Evolutionary conservation across 1,284 basidiomycete species (phyloP), one percentile per base, ranked within the genome.

Genomic region (Trametes polyzona): DNA sequence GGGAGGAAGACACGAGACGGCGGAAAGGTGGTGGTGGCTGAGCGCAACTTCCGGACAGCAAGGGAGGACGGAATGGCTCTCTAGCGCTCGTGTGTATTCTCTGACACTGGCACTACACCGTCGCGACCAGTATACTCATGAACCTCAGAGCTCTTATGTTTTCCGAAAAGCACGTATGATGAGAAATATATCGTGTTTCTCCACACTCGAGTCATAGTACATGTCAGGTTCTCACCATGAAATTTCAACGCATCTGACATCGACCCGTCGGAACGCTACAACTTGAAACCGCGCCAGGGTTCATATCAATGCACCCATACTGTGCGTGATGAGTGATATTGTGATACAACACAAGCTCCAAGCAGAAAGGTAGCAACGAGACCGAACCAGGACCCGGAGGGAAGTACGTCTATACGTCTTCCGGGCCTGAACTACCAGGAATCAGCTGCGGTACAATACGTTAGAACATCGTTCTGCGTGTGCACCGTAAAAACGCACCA

Each of bases 341-440:
- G 12, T 19, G 8, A 39, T 21, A 46, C 29, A 46, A 33, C 29
- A 33, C 17, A 10, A 30, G 24, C 16, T n/a, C 12, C 4, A 47
- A 24, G 2, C 14, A 26, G 9, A 24, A 5, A 29, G 36, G n/a
- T 19, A 16, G 9, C 11, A 17, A 11, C 21, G 17, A 50, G 36
- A 10, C 14, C n/a, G n/a, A 17, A 14, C 10, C 37, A 23, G 11
- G 36, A 36, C 23, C 26, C 14, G 14, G 12, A n/a, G 7, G 23
- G n/a, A 35, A 21, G 14, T 4, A 10, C 16, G 32, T 26, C 62
- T 58, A 75, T 57, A 70, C 69, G 37, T 76, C 73, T 55, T 84
- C 85, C 2, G 89, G 90, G 8, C 91, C 91, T 65, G 80, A 79
- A 60, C 91, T 93, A 23, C 91, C 91, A 37, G 90, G 90, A 65